Conservation (phyloP, 2,329 filamentous ascomycete species). For the Akanthomyces dipterigenus region DNA sequence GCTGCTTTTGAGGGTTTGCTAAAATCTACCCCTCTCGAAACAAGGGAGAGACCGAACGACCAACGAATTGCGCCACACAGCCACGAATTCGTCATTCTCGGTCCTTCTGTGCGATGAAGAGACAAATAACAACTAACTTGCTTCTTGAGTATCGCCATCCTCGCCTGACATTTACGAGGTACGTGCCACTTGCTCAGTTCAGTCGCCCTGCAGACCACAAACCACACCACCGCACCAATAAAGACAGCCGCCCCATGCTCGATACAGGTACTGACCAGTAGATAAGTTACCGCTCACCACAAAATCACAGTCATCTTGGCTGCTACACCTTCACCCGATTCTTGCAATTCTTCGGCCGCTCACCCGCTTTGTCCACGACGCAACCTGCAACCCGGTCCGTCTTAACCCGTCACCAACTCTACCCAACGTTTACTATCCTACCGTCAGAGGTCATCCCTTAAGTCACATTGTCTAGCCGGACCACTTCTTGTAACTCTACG, state of each 20-base stretch:
- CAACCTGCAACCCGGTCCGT: neutral
- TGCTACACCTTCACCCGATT: neutral
- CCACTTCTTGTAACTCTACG: too few species aligned
- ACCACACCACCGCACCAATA: neutral
- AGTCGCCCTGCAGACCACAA: too few species aligned
- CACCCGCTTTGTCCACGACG: neutral
- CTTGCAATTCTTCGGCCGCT: neutral
- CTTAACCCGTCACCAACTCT: neutral
- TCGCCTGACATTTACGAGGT: too few species aligned
- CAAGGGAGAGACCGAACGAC: slow-evolving; percentile 3
- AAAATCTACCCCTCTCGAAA: neutral
- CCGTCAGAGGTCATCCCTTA: neutral
- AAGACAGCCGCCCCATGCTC: neutral
- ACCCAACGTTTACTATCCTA: neutral
- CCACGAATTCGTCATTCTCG: neutral
- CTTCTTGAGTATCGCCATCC: too few species aligned
- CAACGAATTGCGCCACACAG: neutral
- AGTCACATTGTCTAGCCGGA: too few species aligned
- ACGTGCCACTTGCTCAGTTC: too few species aligned
- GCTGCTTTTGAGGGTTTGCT: slow-evolving; percentile 5
- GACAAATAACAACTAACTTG: neutral
- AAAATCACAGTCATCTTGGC: neutral
- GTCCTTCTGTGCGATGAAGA: neutral
- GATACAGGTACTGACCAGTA: neutral
- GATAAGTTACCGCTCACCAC: neutral